Evolutionary conservation across 2,329 filamentous ascomycete species (phyloP).

Genomic region (Arachnopeziza araneosa): DNA sequence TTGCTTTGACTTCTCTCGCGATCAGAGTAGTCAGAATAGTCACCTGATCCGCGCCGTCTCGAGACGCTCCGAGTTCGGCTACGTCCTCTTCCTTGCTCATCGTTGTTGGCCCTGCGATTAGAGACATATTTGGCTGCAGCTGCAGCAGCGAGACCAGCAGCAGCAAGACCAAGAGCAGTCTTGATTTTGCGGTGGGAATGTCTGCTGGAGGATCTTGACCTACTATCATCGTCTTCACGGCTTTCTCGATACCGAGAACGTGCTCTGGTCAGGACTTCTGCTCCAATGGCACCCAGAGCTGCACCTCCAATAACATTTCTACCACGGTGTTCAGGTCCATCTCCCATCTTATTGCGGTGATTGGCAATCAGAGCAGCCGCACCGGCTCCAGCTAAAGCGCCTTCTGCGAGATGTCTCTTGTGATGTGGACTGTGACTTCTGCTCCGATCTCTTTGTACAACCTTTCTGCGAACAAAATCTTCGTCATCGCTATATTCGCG

Average conservation of each 20-base stretch:
- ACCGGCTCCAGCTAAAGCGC: conserved; percentile 59
- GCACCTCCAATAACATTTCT: conserved; percentile 43
- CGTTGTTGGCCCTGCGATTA: conserved; percentile 53
- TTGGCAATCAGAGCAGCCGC: conserved; percentile 53
- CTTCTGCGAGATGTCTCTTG: conserved; percentile 56
- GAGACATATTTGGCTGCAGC: conserved; percentile 62
- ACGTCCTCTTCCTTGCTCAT: conserved; percentile 49
- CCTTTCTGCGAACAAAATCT: conserved; percentile 36
- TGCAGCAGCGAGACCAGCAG: conserved; percentile 57
- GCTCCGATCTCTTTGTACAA: conserved; percentile 45
- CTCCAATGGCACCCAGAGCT: conserved; percentile 56
- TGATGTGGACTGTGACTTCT: conserved; percentile 44
- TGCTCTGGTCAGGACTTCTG: conserved; percentile 54
- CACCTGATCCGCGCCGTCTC: conserved; percentile 36
- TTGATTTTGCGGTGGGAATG: conserved; percentile 45
- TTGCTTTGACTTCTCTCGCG: conserved; percentile 40
- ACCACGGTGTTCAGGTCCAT: conserved; percentile 24
- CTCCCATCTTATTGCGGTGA: conserved; percentile 40
- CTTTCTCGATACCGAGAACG: conserved; percentile 56
- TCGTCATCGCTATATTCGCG: conserved; percentile 42
- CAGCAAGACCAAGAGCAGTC: conserved; percentile 57
- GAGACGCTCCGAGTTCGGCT: conserved; percentile 44
- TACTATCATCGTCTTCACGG: conserved; percentile 36
- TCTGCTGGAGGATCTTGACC: conserved; percentile 33
- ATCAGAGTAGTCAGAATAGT: conserved; percentile 28